Evolutionary conservation across 75 land plant genomes (phyloP).

Genomic region (Cryptomeria japonica): DNA sequence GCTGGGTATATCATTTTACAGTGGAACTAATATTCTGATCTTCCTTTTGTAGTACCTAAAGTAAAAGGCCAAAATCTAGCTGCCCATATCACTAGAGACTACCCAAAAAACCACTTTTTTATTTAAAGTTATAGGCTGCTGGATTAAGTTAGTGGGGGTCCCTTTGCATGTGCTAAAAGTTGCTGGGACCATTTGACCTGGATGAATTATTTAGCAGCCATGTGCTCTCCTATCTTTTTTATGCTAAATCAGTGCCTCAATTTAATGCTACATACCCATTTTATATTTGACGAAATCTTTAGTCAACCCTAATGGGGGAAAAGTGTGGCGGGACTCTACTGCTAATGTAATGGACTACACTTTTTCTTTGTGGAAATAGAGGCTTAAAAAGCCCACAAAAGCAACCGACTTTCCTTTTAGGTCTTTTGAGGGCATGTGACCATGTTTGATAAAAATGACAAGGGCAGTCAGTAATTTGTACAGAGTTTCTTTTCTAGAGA

Average conservation of each 20-base stretch:
- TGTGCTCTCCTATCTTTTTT: not conserved
- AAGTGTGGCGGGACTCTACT: too few species aligned
- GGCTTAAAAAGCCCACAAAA: not conserved
- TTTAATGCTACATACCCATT: not conserved
- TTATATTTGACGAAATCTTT: not conserved
- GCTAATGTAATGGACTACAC: not conserved
- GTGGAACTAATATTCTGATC: too few species aligned
- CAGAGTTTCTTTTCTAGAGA: too few species aligned
- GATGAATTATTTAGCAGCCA: not conserved
- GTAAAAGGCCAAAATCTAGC: too few species aligned
- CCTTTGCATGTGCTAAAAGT: not conserved
- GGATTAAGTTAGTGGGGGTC: not conserved
- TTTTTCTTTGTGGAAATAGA: not conserved
- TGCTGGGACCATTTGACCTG: not conserved
- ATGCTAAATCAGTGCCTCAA: not conserved
- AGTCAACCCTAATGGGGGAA: not conserved
- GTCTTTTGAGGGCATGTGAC: not conserved
- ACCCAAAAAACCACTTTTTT: not conserved
- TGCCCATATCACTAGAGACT: too few species aligned
- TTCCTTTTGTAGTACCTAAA: too few species aligned
- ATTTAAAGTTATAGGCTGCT: not conserved
- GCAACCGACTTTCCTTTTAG: not conserved
- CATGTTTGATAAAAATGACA: not conserved
- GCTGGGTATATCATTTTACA: too few species aligned
- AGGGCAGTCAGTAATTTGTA: not conserved